These are phyloP conservation scores for Austroboletus festivus DNA, from an alignment of 768 basidiomycete genomes.

Conservation along the genomic window DNA sequence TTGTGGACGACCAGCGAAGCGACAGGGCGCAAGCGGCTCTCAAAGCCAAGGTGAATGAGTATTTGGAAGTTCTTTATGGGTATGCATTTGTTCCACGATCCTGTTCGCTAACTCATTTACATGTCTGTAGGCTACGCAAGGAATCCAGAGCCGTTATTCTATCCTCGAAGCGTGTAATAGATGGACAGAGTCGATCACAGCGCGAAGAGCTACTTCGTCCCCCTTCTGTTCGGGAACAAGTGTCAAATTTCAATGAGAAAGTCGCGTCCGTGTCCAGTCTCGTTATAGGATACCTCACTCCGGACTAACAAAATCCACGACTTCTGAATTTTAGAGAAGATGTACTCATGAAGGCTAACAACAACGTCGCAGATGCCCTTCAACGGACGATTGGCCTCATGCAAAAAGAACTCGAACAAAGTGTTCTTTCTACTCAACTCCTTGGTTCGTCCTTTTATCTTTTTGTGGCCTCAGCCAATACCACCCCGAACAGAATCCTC, in stretches of 20 bases:
- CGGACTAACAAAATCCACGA: background rate
- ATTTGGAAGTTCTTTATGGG: conserved; percentile 47
- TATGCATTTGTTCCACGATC: conserved; percentile 33
- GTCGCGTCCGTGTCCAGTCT: conserved; percentile 46
- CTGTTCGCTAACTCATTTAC: background rate
- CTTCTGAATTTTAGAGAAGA: conserved; percentile 58
- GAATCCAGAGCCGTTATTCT: conserved; percentile 69
- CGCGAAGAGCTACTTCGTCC: conserved; percentile 69
- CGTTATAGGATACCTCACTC: background rate
- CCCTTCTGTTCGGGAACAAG: conserved; percentile 48
- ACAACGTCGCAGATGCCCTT: conserved; percentile 84
- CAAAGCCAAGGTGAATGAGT: conserved; percentile 47
- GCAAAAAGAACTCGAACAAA: conserved; percentile 90
- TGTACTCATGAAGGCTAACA: conserved; percentile 81
- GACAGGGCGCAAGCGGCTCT: conserved; percentile 49
- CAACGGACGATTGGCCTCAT: conserved; percentile 81
- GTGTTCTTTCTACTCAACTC: conserved; percentile 81
- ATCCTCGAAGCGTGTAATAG: conserved; percentile 70
- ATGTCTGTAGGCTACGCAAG: conserved; percentile 47
- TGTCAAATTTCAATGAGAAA: conserved; percentile 48
- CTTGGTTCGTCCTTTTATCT: conserved; percentile 50
- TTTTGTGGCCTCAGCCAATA: background rate
- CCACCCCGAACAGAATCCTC: conserved; percentile 57
- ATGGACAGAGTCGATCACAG: conserved; percentile 53
- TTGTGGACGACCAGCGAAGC: conserved; percentile 70